Conservation (phyloP, 2,329 filamentous ascomycete species). For the Pyricularia grisea region DNA sequence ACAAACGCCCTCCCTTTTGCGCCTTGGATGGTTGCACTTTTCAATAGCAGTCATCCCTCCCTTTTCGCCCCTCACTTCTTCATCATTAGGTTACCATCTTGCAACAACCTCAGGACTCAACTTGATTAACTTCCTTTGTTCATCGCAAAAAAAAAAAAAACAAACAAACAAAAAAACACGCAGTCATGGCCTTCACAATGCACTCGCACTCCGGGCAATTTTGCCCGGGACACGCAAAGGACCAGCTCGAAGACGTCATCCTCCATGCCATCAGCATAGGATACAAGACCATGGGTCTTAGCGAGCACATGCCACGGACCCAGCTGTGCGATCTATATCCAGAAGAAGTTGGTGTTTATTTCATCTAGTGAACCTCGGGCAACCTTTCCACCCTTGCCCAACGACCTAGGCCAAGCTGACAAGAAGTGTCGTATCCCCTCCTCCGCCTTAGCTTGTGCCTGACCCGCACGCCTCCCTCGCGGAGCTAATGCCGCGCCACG, state of each 20-base stretch:
- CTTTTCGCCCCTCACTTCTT: neutral
- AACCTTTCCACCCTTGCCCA: neutral
- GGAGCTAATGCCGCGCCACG: conserved; percentile 45
- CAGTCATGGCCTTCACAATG: conserved; percentile 85
- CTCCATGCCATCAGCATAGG: conserved; percentile 67
- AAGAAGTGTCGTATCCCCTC: neutral
- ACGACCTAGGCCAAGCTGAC: neutral
- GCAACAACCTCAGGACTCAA: neutral
- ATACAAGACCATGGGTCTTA: conserved; percentile 78
- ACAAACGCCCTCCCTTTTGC: neutral
- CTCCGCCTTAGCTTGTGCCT: conserved; percentile 33
- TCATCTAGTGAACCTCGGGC: neutral
- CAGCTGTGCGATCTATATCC: conserved; percentile 74
- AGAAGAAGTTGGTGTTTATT: conserved; percentile 56
- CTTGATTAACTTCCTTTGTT: too few species aligned
- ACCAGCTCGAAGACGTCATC: conserved; percentile 76
- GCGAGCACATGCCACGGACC: conserved; percentile 89
- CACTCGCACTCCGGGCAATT: conserved; percentile 98
- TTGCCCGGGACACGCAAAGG: conserved; percentile 80
- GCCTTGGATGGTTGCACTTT: neutral
- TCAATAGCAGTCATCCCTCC: neutral
- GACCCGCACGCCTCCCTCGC: conserved; percentile 38
- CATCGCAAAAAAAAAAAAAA: neutral
- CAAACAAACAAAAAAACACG: too few species aligned
- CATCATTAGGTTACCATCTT: neutral